Evolutionary conservation across 768 basidiomycete genomes (phyloP).

Genomic region (Leccinum boreale): DNA sequence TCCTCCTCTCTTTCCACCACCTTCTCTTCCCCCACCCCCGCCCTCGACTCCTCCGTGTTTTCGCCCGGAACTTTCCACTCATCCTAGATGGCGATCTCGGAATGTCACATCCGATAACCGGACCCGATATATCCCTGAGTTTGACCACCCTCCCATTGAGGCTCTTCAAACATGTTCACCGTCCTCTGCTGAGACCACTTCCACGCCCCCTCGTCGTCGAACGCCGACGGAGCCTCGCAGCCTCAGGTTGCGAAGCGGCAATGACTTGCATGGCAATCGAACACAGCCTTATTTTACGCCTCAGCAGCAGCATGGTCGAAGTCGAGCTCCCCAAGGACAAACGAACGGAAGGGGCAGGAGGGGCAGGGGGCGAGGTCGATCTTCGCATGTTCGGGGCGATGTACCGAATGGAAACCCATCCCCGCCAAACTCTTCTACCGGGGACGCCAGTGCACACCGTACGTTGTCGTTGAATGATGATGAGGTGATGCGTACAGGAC

Average conservation of each 20-base stretch:
- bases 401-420: neutral
- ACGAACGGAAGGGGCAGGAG: constrained; percentile 4
- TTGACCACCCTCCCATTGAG: constrained; percentile 16
- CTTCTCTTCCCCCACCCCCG: neutral
- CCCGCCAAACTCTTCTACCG: neutral
- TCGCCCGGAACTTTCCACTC: constrained; percentile 4
- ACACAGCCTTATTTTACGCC: neutral
- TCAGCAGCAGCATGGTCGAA: constrained; percentile 2
- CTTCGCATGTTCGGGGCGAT: neutral
- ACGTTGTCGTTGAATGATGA: neutral
- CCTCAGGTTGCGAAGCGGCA: neutral
- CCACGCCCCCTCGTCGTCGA: neutral
- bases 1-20: neutral
- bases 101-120: neutral
- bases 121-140: constrained; percentile 2
- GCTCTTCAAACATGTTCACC: constrained; percentile 7
- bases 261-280: neutral
- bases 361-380: neutral
- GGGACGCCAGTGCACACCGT: neutral
- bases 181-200: constrained; percentile 8
- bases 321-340: neutral
- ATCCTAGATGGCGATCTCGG: constrained; percentile 19
- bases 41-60: neutral
- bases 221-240: constrained; percentile 10
- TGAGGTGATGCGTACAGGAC: neutral